Percentiles rank a stretch among this genome's conserved stretches.
Conservation (phyloP, 2,329 filamentous ascomycete genomes). For the Penicillium sp. region DNA sequence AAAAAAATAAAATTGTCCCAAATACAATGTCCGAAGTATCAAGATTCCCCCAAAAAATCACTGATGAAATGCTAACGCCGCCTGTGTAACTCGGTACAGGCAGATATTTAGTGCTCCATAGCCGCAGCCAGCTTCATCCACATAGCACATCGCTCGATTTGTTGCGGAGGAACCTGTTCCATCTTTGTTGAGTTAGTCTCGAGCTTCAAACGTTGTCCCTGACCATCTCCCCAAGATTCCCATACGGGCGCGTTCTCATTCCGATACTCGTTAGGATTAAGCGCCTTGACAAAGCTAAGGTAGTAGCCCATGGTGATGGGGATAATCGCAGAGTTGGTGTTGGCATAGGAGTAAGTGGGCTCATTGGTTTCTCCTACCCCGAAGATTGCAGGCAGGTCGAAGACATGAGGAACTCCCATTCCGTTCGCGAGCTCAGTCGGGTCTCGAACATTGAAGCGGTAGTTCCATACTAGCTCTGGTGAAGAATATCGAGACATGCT, state of each 20-base stretch:
- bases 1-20: background rate
- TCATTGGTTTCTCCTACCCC: slow-evolving; percentile 17
- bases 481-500: slow-evolving; percentile 25
- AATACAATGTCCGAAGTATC: background rate
- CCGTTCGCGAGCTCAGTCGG: slow-evolving; percentile 36
- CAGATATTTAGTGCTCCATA: slow-evolving; percentile 15
- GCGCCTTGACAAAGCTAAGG: slow-evolving; percentile 23
- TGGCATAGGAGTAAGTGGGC: slow-evolving; percentile 27
- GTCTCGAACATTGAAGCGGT: slow-evolving; percentile 49
- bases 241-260: slow-evolving; percentile 18
- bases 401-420: slow-evolving; percentile 40
- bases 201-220: slow-evolving; percentile 16
- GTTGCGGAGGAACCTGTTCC: slow-evolving; percentile 15
- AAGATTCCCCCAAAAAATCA: background rate
- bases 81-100: background rate
- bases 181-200: slow-evolving; percentile 22
- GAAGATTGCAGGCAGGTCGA: slow-evolving; percentile 30
- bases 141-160: slow-evolving; percentile 17
- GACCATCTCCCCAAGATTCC: slow-evolving; percentile 14
- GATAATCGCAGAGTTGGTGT: slow-evolving; percentile 26
- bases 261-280: slow-evolving; percentile 22
- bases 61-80: background rate
- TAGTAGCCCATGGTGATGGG: slow-evolving; percentile 27
- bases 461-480: slow-evolving; percentile 43
- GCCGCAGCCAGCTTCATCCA: slow-evolving; percentile 13